Percentiles rank a stretch among this genome's conserved stretches.
phyloP scores from a whole-genome alignment of 352 stramenopile species.

The Plasmopara halstedii region DNA sequence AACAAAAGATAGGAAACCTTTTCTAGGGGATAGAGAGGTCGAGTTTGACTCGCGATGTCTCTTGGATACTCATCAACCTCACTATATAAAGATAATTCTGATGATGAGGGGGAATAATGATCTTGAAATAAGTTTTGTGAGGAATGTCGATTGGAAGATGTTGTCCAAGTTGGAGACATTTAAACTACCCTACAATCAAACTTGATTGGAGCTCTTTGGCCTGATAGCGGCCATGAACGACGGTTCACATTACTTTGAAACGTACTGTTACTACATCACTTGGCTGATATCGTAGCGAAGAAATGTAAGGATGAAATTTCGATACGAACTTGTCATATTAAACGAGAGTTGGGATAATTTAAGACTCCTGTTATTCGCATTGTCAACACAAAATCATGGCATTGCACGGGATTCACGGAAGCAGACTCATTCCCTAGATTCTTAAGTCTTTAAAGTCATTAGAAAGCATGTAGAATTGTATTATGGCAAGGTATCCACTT shows the following conservation, averaged over 20 bases:
- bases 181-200: neutral
- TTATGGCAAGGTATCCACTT: no score
- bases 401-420: no score
- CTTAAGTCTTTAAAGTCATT: no score
- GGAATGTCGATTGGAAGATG: neutral
- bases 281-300: slow-evolving; percentile 4
- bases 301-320: slow-evolving; percentile 46
- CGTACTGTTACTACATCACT: slow-evolving; percentile 9
- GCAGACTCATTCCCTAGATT: no score
- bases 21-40: neutral
- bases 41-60: neutral
- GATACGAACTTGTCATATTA: slow-evolving; percentile 46
- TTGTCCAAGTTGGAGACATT: slow-evolving; percentile 8
- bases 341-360: neutral
- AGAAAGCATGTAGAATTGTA: no score
- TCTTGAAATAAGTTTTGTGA: neutral
- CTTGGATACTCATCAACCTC: slow-evolving; percentile 1
- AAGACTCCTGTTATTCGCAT: no score
- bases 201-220: neutral
- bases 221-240: slow-evolving; percentile 10
- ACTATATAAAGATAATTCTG: slow-evolving; percentile 5
- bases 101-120: slow-evolving; percentile 2
- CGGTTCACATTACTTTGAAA: slow-evolving; percentile 17
- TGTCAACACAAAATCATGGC: no score
- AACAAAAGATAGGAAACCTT: no score